Conservation (phyloP, 768 basidiomycete genomes). For the Artomyces pyxidatus region DNA sequence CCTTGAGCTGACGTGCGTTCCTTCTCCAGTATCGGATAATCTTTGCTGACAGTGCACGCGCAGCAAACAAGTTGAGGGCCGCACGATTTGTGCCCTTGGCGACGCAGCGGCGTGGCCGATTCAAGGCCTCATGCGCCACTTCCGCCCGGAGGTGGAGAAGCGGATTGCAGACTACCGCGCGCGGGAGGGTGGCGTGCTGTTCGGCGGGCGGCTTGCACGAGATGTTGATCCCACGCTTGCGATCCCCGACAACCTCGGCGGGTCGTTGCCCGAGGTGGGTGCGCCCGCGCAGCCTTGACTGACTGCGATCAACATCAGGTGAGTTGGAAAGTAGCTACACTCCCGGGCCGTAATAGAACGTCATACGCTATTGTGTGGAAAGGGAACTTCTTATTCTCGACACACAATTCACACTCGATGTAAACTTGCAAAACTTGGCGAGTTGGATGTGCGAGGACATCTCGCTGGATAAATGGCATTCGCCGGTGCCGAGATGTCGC, state of each 20-base stretch:
- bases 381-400: too few species aligned
- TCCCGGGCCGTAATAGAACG: too few species aligned
- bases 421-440: too few species aligned
- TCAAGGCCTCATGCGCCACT: constrained; percentile 95
- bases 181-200: constrained; percentile 74
- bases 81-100: constrained; percentile 94
- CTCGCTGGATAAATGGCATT: too few species aligned
- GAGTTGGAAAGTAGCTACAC: too few species aligned
- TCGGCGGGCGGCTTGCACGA: constrained; percentile 72
- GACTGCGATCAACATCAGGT: too few species aligned
- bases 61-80: constrained; percentile 94
- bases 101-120: constrained; percentile 99
- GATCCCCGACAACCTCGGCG: constrained; percentile 68
- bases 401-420: too few species aligned
- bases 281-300: constrained; percentile 7
- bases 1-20: constrained; percentile 77
- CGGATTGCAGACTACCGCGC: constrained; percentile 76
- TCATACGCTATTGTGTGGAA: too few species aligned
- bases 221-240: constrained; percentile 65
- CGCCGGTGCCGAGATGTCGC: too few species aligned
- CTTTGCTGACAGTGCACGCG: not conserved
- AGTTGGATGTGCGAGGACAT: too few species aligned
- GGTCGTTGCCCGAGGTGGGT: constrained; percentile 33
- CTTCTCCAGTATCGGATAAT: not conserved
- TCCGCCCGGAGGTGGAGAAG: constrained; percentile 90